Evolutionary conservation across 208 protist genomes (phyloP).

Genomic region (Blastocrithidia nonstop): DNA sequence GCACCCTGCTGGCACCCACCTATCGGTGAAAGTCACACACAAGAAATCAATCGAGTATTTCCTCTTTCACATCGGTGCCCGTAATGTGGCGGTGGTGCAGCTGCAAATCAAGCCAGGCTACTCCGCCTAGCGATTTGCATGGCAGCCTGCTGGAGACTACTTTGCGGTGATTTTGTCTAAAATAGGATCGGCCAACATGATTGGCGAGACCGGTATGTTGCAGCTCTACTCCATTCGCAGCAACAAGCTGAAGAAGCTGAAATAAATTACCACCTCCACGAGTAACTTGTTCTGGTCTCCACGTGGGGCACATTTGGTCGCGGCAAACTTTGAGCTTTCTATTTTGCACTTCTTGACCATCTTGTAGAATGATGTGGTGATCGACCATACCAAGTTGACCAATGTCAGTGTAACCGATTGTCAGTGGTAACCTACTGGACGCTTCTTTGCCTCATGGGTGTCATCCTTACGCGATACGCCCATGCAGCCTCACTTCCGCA

Average conservation of each 20-base stretch:
- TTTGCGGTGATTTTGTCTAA: constrained; percentile 66
- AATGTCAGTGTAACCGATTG: constrained; percentile 42
- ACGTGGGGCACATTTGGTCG: constrained; percentile 39
- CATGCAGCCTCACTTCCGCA: constrained; percentile 58
- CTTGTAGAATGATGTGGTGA: constrained; percentile 40
- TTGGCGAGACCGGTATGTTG: constrained; percentile 44
- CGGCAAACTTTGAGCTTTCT: constrained; percentile 73
- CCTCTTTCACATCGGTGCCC: constrained; percentile 50
- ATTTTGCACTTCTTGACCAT: constrained; percentile 70
- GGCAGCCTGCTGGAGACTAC: constrained; percentile 69
- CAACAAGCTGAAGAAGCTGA: constrained; percentile 60
- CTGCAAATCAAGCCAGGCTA: constrained; percentile 54
- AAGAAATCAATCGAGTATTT: constrained; percentile 58
- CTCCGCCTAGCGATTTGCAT: constrained; percentile 63
- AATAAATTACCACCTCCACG: constrained; percentile 34
- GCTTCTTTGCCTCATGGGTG: constrained; percentile 76
- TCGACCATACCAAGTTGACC: constrained; percentile 47
- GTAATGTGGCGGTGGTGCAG: constrained; percentile 39
- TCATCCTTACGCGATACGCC: constrained; percentile 40
- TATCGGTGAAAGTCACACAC: constrained; percentile 60
- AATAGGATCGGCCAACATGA: constrained; percentile 10
- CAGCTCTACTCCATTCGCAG: constrained; percentile 65
- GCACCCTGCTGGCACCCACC: constrained; percentile 73
- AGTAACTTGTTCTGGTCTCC: constrained; percentile 77
- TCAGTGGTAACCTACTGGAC: constrained; percentile 83